Evolutionary conservation across 2,329 filamentous ascomycete species (phyloP), one percentile per base, ranked within the genome.

Genomic region (Claviceps digitariae): DNA sequence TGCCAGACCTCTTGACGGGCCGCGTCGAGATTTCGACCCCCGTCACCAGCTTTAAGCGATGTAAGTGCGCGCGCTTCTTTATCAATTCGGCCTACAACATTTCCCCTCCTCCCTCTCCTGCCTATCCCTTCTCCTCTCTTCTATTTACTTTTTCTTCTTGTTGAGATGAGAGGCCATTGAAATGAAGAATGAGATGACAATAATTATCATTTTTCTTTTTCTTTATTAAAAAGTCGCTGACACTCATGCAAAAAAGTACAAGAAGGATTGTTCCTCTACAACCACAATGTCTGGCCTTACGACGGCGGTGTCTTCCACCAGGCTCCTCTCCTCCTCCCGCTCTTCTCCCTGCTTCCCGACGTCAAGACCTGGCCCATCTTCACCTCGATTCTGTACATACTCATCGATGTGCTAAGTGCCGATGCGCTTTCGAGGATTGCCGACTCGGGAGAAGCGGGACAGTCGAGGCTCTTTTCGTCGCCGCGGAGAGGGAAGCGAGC

Each of bases 21-120:
- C 86, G 93, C 65, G 93, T 96, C 62, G 93, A 98, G 75, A 86
- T 98, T 63, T 96, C 93, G 46, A 98, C 93, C 23, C 91, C 93
- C 41, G 86, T 97, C 48, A 96, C 89, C 62, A 95, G 91, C 78
- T 98, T 96, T 79, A 97, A 97, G 75, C 82, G 93, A 81, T 75
- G 90, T 95, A 77, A 69, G 85, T 70, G 44, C 5, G 27, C 27
- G 36, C 34, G 34, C 34, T 13, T n/a, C 34, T 36, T 15, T 36
- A 2, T 15, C 34, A 15, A 13, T 36, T 36, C 3, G 34, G 9
- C 9, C 2, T 3, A 5, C 34, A 36, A 13, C 5, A n/a, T n/a
- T n/a, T n/a, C 31, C 50, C 21, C 48, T 46, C 49, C 49, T 44
- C 29, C 34, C 25, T 49, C 34, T 23, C 47, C 48, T 21, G 5